Evolutionary conservation across 148 eudicot species (phyloP).

Genomic region (Cornus controversa): DNA sequence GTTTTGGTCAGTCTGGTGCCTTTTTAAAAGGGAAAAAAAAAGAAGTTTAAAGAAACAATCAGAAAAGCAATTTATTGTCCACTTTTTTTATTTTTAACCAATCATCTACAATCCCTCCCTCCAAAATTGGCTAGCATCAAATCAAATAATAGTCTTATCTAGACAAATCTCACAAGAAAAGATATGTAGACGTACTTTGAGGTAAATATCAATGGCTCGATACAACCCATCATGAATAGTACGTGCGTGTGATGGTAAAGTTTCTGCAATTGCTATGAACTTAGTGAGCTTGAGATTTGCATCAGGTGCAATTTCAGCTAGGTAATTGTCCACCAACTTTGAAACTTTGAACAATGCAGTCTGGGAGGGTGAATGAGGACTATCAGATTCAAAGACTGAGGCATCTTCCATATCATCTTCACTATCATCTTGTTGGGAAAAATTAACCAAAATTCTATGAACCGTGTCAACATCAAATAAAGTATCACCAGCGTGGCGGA

Average conservation of each 20-base stretch:
- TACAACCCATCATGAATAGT: constrained; percentile 77
- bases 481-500: constrained; percentile 73
- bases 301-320: constrained; percentile 93
- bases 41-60: not conserved
- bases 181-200: constrained; percentile 54
- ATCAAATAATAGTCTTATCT: not conserved
- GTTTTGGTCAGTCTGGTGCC: not conserved
- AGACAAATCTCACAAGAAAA: not conserved
- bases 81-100: not conserved
- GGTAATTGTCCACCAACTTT: constrained; percentile 77
- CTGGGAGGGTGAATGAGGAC: constrained; percentile 77
- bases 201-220: constrained; percentile 83
- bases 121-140: not conserved
- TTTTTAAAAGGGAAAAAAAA: not conserved
- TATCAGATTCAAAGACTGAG: constrained; percentile 66
- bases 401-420: constrained; percentile 76
- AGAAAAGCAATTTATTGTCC: too few species aligned
- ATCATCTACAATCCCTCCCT: not conserved
- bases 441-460: constrained; percentile 76
- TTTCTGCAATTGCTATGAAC: constrained; percentile 75
- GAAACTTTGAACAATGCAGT: constrained; percentile 78
- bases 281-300: constrained; percentile 78
- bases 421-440: constrained; percentile 80
- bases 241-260: constrained; percentile 81
- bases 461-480: constrained; percentile 91